Percentiles rank a stretch among this genome's conserved stretches.
phyloP scores from a whole-genome alignment of 2,329 filamentous ascomycete genomes.

The Monosporascus cannonballus region DNA sequence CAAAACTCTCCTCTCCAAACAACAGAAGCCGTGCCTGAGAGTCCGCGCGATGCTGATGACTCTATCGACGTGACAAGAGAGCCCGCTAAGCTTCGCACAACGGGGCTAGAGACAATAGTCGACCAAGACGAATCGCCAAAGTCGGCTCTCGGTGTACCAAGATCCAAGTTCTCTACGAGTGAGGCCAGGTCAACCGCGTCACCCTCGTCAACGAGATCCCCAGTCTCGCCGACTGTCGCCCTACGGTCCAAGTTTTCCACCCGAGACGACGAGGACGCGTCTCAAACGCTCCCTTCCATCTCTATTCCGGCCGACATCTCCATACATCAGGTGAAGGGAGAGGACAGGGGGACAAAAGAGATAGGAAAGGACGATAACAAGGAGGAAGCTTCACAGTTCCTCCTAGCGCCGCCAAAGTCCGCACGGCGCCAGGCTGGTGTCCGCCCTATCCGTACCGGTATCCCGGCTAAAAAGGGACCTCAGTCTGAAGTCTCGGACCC shows the following conservation, averaged over 20 bases:
- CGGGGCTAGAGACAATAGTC: slow-evolving; percentile 5
- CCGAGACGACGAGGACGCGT: slow-evolving; percentile 21
- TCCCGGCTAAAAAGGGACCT: slow-evolving; percentile 28
- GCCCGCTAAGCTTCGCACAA: slow-evolving; percentile 1
- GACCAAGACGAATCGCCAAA: slow-evolving; percentile 12
- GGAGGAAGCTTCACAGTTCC: slow-evolving; percentile 10
- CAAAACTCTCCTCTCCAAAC: slow-evolving; percentile 8
- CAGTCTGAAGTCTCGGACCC: slow-evolving; percentile 36
- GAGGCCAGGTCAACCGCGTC: slow-evolving; percentile 18
- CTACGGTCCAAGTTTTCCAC: slow-evolving; percentile 40
- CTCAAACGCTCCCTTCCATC: slow-evolving; percentile 1
- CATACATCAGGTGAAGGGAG: not conserved
- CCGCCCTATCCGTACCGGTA: slow-evolving; percentile 52
- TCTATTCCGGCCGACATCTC: slow-evolving; percentile 1
- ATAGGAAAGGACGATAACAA: not conserved
- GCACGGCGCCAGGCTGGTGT: slow-evolving; percentile 31
- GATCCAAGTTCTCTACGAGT: slow-evolving; percentile 21
- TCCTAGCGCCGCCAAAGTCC: slow-evolving; percentile 18
- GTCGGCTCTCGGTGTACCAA: slow-evolving; percentile 17
- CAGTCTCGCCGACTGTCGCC: slow-evolving; percentile 17
- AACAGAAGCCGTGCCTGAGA: slow-evolving; percentile 7
- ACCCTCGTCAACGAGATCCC: slow-evolving; percentile 10
- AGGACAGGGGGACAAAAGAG: not conserved
- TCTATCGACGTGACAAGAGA: slow-evolving; percentile 1
- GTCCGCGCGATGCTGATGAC: slow-evolving; percentile 11